Evolutionary conservation across 352 stramenopile genomes (phyloP).

Genomic region (Halophytophthora polymorphica): DNA sequence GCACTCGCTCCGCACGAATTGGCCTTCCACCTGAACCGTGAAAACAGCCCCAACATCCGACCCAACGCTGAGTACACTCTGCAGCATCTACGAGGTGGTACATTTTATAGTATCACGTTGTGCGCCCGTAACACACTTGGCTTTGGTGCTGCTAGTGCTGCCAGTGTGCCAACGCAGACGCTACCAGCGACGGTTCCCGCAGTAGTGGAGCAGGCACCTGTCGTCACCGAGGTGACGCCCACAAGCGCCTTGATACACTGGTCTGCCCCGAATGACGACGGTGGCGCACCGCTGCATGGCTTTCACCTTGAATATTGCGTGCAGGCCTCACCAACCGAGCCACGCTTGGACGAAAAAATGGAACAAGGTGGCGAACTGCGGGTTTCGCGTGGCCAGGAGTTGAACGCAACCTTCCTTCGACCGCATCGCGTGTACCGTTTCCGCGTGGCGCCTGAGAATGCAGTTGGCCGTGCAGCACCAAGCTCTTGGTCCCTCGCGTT

Average conservation of each 20-base stretch:
- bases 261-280: conserved; percentile 43
- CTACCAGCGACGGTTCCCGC: conserved; percentile 34
- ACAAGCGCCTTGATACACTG: conserved; percentile 41
- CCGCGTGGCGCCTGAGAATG: conserved; percentile 48
- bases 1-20: conserved; percentile 21
- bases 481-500: conserved; percentile 34
- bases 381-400: conserved; percentile 26
- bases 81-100: conserved; percentile 32
- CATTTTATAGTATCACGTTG: conserved; percentile 47
- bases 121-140: conserved; percentile 49
- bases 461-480: conserved; percentile 29
- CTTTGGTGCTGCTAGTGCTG: conserved; percentile 29
- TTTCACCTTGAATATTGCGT: conserved; percentile 60
- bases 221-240: conserved; percentile 37
- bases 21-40: conserved; percentile 1
- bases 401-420: conserved; percentile 47
- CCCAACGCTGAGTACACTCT: conserved; percentile 15
- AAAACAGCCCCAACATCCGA: not conserved
- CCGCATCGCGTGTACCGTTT: conserved; percentile 57
- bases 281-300: conserved; percentile 35
- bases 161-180: conserved; percentile 37
- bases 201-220: conserved; percentile 24
- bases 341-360: conserved; percentile 16
- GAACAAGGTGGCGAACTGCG: conserved; percentile 39
- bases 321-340: conserved; percentile 6